Base-by-base conservation (phyloP, 2,329 filamentous ascomycete genomes). In the Sporothrix mexicana region DNA sequence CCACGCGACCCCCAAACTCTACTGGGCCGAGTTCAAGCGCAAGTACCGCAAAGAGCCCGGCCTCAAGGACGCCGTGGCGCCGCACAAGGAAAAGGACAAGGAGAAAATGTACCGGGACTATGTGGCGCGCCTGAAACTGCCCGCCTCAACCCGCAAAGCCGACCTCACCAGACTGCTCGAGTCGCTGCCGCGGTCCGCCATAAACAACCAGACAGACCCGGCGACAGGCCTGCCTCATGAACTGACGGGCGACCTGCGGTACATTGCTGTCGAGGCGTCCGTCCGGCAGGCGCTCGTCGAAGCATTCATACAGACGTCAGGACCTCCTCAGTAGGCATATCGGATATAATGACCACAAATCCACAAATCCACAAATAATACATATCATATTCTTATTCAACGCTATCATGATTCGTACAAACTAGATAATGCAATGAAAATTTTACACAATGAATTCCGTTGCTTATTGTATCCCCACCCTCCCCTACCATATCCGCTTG, bases 21-120 rank as follows among this genome's bases (percentile, higher is more conserved):
- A 97, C 85, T 99, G 96, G 96, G 92, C 93, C 0, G 96, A 99
- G 80, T 99, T 99, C 82, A 94, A 93, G 78, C 87, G 96, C 47
- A 99, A 98, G 80, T 96, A 90, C 82, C 92, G 92, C 76, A 95
- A 92, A 76, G 94, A 97, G 75, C 81, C 88, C 0, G 88, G 91
- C 70, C 94, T 99, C 92, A 92, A 91, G 74, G 92, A 95, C 73
- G 84, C 88, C 43, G 88, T 86, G 69, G 84, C 95, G 30, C 83
- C 85, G 45, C 55, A 67, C 66, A 20, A 15, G 47, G 93, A 95
- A 78, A 93, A 92, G 80, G 93, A 95, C 70, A 87, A 92, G 47
- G 93, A 97, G 79, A 94, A 92, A 81, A 85, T 89, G 70, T 97
- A 95, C 79, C 87, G 93, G 72, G 93, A 96, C 73, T 89, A 93